Evolutionary conservation across 257 asterid species (phyloP), one percentile per base, ranked within the genome.

Genomic region (Solanum virginianum): DNA sequence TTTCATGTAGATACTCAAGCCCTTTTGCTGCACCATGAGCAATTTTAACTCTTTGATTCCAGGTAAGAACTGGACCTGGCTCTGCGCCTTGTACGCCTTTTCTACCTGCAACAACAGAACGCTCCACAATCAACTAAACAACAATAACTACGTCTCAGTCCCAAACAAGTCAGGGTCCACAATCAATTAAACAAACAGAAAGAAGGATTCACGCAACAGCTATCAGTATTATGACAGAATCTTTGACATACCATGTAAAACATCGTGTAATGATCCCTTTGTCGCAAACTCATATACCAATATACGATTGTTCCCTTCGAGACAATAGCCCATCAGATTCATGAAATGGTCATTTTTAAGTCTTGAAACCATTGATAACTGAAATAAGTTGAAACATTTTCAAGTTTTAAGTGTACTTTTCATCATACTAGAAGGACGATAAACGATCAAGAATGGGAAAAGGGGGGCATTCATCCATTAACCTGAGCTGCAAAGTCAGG

Each of bases 41-140:
- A 62, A 94, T 88, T 92, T 96, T 94, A 65, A 96, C 98, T 89
- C 99, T 89, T 86, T 94, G 92, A 63, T n/a, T 80, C 99, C 99
- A 96, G 45, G 88, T 88, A n/a, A 96, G 92, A 36, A 88, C 95
- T 1, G 97, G 97, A 51, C 99, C 99, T 1, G 98, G 99, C 86
- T 96, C 98, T 17, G 98, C 98, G 32, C 98, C 97, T 88, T 96
- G 97, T 80, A 96, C 99, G 49, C 98, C 98, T 87, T 96, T 96
- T 82, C 96, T 88, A 41, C 98, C 98, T 95, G 77, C 55, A 83
- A 83, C 82, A 71, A 84, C 16, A 63, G 29, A 51, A 4, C 47
- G 49, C 0, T 20, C 36, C 32, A 74, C 1, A 77, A 77, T 77
- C 63, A 71, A 74, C 66, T 9, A 68, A 88, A 36, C 20, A 62